A percentile compares a stretch with the other conserved stretches of the same genome.
Conservation (phyloP, 192 early-diverging fungal species). For the Coemansia biformis region DNA sequence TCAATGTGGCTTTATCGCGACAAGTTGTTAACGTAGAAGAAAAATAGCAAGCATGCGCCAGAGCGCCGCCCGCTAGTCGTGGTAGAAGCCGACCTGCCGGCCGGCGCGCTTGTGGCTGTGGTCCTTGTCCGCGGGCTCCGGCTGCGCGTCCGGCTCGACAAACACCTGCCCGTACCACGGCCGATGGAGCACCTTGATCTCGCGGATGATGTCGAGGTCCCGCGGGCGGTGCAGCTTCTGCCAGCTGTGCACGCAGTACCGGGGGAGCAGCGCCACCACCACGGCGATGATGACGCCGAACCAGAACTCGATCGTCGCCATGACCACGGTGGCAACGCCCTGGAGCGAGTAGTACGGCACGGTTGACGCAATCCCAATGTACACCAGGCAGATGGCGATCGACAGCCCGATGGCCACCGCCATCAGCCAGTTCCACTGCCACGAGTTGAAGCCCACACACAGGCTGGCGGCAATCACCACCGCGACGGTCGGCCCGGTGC, state of each 20-base stretch:
- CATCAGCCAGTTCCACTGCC: slow-evolving; percentile 82
- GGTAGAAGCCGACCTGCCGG: no score
- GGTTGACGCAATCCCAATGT: slow-evolving; percentile 63
- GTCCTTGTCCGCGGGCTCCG: no score
- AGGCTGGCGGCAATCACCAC: slow-evolving; percentile 80
- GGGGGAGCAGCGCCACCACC: slow-evolving; percentile 63
- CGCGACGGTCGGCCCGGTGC: slow-evolving; percentile 71
- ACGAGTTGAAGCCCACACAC: slow-evolving; percentile 69
- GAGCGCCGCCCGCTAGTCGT: no score
- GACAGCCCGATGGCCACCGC: slow-evolving; percentile 59
- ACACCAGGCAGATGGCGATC: slow-evolving; percentile 61
- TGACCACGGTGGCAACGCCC: slow-evolving; percentile 64
- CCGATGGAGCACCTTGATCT: slow-evolving; percentile 51
- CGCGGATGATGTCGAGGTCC: slow-evolving; percentile 62
- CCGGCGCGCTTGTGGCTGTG: no score
- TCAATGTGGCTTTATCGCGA: no score
- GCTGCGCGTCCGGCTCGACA: slow-evolving; percentile 41
- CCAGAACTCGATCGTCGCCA: slow-evolving; percentile 68
- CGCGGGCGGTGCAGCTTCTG: slow-evolving; percentile 62
- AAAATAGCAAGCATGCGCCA: no score
- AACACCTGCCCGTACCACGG: slow-evolving; percentile 52
- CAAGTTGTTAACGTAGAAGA: no score
- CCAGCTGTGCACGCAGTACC: slow-evolving; percentile 62
- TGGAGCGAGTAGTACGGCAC: slow-evolving; percentile 57
- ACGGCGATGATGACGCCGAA: slow-evolving; percentile 64